Evolutionary conservation across 2,329 filamentous ascomycete genomes (phyloP).

Genomic region (Nigrospora oryzae): DNA sequence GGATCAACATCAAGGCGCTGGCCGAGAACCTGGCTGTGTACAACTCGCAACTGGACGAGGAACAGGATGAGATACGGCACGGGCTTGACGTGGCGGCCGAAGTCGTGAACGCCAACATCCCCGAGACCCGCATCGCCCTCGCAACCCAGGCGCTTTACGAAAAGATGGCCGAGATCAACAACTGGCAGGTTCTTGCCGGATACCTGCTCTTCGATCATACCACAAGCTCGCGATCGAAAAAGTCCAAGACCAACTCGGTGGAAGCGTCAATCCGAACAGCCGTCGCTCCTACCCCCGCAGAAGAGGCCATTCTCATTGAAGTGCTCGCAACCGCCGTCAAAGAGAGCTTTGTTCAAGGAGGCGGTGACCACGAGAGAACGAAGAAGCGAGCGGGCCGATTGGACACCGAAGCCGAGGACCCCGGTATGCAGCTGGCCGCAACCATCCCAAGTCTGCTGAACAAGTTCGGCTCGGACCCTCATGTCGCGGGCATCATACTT

Average conservation of each 20-base stretch:
- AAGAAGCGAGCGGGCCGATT: conserved; percentile 50
- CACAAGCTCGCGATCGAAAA: conserved; percentile 46
- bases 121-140: conserved; percentile 76
- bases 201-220: conserved; percentile 93
- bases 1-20: conserved; percentile 88
- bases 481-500: conserved; percentile 78
- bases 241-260: conserved; percentile 45
- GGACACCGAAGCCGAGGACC: conserved; percentile 65
- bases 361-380: conserved; percentile 54
- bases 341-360: conserved; percentile 56
- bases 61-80: conserved; percentile 37
- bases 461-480: conserved; percentile 86
- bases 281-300: conserved; percentile 63
- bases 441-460: conserved; percentile 80
- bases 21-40: conserved; percentile 78
- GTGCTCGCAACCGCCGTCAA: conserved; percentile 79
- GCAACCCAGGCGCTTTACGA: conserved; percentile 83
- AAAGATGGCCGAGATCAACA: conserved; percentile 67
- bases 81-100: conserved; percentile 41
- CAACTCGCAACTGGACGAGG: conserved; percentile 59
- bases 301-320: conserved; percentile 81
- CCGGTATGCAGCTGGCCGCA: conserved; percentile 67
- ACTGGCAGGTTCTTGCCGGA: conserved; percentile 83
- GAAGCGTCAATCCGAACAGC: conserved; percentile 60
- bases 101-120: conserved; percentile 52